Evolutionary conservation across 768 basidiomycete genomes (phyloP).

Genomic region (Suillus occidentalis): DNA sequence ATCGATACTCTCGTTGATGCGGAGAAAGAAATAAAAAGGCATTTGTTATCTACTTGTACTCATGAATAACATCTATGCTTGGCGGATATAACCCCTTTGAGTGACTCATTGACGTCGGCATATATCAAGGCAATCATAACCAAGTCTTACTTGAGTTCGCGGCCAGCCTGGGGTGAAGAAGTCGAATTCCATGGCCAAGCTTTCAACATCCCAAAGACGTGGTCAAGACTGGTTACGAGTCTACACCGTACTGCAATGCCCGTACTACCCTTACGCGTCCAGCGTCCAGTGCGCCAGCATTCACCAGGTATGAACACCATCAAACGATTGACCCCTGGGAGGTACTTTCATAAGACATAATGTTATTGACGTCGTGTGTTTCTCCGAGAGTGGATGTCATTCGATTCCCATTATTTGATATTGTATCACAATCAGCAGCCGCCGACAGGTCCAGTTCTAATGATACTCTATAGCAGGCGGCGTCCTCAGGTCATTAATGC

Average conservation of each 20-base stretch:
- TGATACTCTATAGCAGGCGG: not conserved
- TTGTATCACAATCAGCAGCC: not conserved
- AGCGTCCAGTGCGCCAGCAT: not conserved
- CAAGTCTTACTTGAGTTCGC: not conserved
- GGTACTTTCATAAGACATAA: not conserved
- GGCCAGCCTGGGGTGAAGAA: no score
- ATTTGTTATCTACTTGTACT: not conserved
- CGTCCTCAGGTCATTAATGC: not conserved
- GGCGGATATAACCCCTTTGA: not conserved
- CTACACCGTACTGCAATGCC: not conserved
- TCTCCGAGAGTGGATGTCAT: not conserved
- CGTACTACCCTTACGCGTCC: not conserved
- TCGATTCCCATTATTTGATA: not conserved
- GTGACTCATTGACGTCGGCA: not conserved
- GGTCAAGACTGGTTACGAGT: not conserved
- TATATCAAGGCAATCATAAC: not conserved
- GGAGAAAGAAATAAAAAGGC: not conserved
- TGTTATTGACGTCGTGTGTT: not conserved
- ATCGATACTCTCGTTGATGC: slow-evolving; percentile 26
- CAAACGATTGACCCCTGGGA: not conserved
- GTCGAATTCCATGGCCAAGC: not conserved
- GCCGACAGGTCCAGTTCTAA: not conserved
- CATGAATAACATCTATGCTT: not conserved
- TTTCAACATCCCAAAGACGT: not conserved
- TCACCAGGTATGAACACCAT: not conserved